Conservation (phyloP, 371 early-diverging fungal genomes). For the Lichtheimia corymbifera region DNA sequence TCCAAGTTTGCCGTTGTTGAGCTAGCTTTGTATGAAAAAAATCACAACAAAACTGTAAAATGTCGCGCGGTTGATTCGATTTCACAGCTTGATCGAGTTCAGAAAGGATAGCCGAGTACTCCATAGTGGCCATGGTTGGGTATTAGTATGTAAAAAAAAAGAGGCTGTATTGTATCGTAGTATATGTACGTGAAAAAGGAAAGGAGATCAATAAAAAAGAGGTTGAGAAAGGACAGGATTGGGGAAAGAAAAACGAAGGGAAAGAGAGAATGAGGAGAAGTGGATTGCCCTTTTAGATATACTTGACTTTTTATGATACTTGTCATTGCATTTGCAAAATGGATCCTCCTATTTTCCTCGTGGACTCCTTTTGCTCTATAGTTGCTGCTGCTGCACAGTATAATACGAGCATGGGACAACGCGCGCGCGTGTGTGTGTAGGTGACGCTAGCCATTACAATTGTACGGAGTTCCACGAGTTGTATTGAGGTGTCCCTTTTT, state of each 20-base stretch:
- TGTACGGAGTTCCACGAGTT: too few species aligned
- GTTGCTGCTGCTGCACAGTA: too few species aligned
- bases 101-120: constrained; percentile 23
- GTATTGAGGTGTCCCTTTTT: too few species aligned
- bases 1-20: constrained; percentile 46
- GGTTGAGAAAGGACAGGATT: background rate
- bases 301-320: background rate
- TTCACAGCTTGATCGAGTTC: constrained; percentile 33
- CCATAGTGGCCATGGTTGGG: constrained; percentile 2
- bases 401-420: too few species aligned
- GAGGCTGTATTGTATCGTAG: too few species aligned
- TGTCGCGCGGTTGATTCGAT: constrained; percentile 54
- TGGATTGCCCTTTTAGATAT: background rate
- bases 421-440: too few species aligned
- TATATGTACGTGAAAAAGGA: too few species aligned
- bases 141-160: constrained; percentile 2
- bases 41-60: constrained; percentile 81
- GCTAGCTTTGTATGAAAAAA: constrained; percentile 71
- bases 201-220: background rate
- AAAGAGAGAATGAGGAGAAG: constrained; percentile 5
- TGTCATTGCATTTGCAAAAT: background rate
- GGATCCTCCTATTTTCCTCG: constrained; percentile 2
- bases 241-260: constrained; percentile 12
- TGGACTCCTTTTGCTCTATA: background rate
- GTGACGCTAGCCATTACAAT: too few species aligned